Base-by-base conservation (phyloP, 495 filamentous ascomycete genomes). In the Neurospora sp. region DNA sequence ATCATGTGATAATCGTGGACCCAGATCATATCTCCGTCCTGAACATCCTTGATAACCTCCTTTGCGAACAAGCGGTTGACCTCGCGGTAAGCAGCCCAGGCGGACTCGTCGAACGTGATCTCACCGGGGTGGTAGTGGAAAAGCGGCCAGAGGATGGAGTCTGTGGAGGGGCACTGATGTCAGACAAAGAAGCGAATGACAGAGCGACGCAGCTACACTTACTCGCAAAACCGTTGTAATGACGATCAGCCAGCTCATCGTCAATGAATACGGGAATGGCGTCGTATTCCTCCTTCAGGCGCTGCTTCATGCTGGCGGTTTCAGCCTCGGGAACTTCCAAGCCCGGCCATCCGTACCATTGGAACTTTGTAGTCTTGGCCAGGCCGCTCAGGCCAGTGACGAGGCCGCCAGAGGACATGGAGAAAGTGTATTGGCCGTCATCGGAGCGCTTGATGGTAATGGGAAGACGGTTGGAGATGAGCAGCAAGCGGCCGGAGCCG, bases 301-400 rank as follows among this genome's bases (percentile, higher is more conserved):
- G 87, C 82, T 90, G 87, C 74, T 88, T 85, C 74, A 95, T 86
- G 75, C 87, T 87, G 37, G 81, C 86, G 10, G 88, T 83, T 76
- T 95, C 92, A 27, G 83, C 86, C 71, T 93, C 91, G 61, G 92
- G 92, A 38, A 94, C 87, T 78, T 97, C 92, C 72, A 97, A 79
- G 39, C 95, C 95, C 9, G 95, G 94, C 96, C 96, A 99, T 73
- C 95, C 95, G 81, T 97, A 98, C 95, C 96, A 99, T 80, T 93
- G 91, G 83, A 97, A 98, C 59, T 90, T 95, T 12, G 93, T 97
- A 9, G 92, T 89, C 81, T 97, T 97, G 75, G 92, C 91, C 75
- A 99, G 82, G 22, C 95, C 96, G 74, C 91, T 94, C 70, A 99
- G 81, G 1, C 94, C 96, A 44, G 91, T 97, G 70, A 99, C 94